Conservation (phyloP, 2,329 filamentous ascomycete species). For the Westerdykella ornata region DNA sequence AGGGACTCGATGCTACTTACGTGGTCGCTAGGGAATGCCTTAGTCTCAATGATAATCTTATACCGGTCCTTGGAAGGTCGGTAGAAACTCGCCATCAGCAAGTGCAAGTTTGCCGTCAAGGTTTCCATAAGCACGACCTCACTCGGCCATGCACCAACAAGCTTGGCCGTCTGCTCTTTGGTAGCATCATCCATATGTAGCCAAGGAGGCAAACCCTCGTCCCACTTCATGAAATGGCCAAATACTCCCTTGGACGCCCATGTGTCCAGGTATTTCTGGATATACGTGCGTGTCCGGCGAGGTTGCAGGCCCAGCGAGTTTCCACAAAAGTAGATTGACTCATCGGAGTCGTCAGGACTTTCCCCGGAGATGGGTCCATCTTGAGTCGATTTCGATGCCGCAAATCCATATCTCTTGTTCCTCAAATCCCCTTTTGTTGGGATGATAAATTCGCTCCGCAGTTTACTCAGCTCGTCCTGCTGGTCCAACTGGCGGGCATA, state of each 20-base stretch:
- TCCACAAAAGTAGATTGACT: conserved; percentile 74
- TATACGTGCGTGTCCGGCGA: conserved; percentile 55
- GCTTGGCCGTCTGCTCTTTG: conserved; percentile 59
- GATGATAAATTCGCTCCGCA: conserved; percentile 66
- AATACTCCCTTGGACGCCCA: conserved; percentile 81
- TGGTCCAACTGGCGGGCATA: conserved; percentile 33
- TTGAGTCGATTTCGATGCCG: conserved; percentile 1
- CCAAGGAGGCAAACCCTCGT: conserved; percentile 64
- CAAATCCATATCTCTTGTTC: conserved; percentile 46
- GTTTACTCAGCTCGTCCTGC: conserved; percentile 33
- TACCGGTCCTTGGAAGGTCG: conserved; percentile 57
- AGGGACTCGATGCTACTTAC: conserved; percentile 38
- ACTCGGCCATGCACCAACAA: conserved; percentile 65
- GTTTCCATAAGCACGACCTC: conserved; percentile 89
- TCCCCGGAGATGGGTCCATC: conserved; percentile 6
- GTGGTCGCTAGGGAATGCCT: conserved; percentile 83
- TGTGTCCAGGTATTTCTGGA: conserved; percentile 68
- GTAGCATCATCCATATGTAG: conserved; percentile 72
- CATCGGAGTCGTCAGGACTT: conserved; percentile 33
- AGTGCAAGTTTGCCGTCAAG: conserved; percentile 71
- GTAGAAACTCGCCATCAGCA: conserved; percentile 82
- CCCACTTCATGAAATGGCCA: conserved; percentile 64
- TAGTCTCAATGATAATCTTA: conserved; percentile 84
- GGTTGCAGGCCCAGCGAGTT: conserved; percentile 87
- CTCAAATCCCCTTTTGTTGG: conserved; percentile 67